Evolutionary conservation across 768 basidiomycete species (phyloP).

Genomic region (Termitomyces heimii): DNA sequence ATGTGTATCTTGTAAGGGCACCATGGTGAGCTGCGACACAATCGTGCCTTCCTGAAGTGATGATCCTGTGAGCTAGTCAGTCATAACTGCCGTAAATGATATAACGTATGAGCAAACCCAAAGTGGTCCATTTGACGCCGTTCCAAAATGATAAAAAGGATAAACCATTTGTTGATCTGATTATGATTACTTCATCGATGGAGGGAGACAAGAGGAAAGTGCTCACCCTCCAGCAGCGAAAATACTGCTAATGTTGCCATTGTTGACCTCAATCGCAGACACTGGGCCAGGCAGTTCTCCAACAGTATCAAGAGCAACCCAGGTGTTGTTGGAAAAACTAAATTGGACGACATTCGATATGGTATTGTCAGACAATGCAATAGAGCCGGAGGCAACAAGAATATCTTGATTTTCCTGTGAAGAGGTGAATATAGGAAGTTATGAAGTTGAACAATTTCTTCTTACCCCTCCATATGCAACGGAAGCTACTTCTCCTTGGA

Average conservation of each 20-base stretch:
- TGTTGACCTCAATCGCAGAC: slow-evolving; percentile 82
- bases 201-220: background rate
- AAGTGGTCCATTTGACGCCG: slow-evolving; percentile 65
- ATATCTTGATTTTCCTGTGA: slow-evolving; percentile 55
- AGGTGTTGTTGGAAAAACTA: slow-evolving; percentile 64
- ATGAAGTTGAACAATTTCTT: slow-evolving; percentile 19
- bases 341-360: slow-evolving; percentile 71
- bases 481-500: slow-evolving; percentile 75
- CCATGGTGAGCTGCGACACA: slow-evolving; percentile 83
- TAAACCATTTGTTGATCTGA: slow-evolving; percentile 50
- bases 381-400: slow-evolving; percentile 77
- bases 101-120: slow-evolving; percentile 38
- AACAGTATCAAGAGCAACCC: slow-evolving; percentile 61
- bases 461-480: slow-evolving; percentile 81
- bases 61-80: slow-evolving; percentile 37
- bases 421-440: background rate
- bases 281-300: slow-evolving; percentile 80
- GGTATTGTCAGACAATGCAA: slow-evolving; percentile 59
- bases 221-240: slow-evolving; percentile 86
- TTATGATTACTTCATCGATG: background rate
- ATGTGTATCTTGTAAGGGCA: slow-evolving; percentile 81
- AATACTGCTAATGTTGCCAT: slow-evolving; percentile 73
- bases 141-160: slow-evolving; percentile 85
- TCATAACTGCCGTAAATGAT: background rate
- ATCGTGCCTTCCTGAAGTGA: slow-evolving; percentile 50